Evolutionary conservation across 1,284 basidiomycete species (phyloP).

Genomic region (Dichomitus squalens): DNA sequence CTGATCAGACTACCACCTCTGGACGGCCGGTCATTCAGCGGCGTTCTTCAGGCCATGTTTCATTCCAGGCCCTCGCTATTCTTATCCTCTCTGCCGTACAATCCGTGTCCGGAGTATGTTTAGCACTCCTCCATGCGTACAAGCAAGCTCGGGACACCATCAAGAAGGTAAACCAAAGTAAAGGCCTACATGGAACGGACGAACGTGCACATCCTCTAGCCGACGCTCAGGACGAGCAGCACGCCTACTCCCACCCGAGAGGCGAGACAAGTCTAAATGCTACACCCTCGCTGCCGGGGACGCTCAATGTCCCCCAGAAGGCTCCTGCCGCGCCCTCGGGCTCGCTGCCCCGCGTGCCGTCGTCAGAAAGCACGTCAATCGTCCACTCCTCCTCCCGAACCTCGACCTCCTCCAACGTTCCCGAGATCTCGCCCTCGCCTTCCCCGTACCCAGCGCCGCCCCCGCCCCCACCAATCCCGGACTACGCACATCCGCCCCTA

Average conservation of each 20-base stretch:
- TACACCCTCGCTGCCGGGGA: slow-evolving; percentile 13
- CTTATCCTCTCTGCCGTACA: slow-evolving; percentile 73
- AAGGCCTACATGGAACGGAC: slow-evolving; percentile 2
- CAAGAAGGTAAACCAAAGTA: slow-evolving; percentile 58
- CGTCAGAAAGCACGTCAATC: slow-evolving; percentile 14
- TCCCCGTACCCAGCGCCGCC: slow-evolving; percentile 5
- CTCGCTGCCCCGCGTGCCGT: slow-evolving; percentile 8
- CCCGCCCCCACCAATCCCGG: slow-evolving; percentile 18
- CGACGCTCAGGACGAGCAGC: background rate
- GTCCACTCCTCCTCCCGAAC: slow-evolving; percentile 17
- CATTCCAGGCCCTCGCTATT: slow-evolving; percentile 65
- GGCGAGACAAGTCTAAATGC: background rate
- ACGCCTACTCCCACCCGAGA: background rate
- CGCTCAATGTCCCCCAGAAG: slow-evolving; percentile 6
- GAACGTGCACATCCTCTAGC: too few species aligned
- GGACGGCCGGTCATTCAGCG: slow-evolving; percentile 23
- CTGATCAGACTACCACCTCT: background rate
- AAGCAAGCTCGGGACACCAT: slow-evolving; percentile 65
- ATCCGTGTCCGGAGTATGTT: slow-evolving; percentile 65
- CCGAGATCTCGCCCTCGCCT: slow-evolving; percentile 14
- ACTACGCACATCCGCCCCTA: slow-evolving; percentile 28
- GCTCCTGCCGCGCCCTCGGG: background rate
- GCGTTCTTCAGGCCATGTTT: slow-evolving; percentile 36
- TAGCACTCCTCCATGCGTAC: slow-evolving; percentile 68
- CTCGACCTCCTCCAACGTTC: slow-evolving; percentile 12